Conservation (phyloP, 441 rosid genomes). For the Gossypium davidsonii region DNA sequence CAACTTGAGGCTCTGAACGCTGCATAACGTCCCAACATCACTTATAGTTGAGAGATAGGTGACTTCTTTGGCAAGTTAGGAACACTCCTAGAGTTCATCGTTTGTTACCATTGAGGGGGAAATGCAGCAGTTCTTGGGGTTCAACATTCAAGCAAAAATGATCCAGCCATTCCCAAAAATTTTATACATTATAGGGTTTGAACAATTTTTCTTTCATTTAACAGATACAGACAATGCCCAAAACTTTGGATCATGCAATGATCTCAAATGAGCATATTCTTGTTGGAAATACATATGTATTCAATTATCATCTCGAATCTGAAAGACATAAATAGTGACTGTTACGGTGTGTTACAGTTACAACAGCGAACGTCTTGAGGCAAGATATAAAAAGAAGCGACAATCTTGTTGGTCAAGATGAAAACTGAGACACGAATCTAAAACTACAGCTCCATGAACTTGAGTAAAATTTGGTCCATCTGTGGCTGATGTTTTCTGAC, state of each 20-base stretch:
- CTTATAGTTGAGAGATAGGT: neutral
- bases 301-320: neutral
- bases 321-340: neutral
- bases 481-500: slow-evolving; percentile 3
- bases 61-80: neutral
- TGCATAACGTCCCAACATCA: slow-evolving; percentile 17
- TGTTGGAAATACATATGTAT: neutral
- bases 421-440: neutral
- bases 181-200: neutral
- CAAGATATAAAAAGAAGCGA: neutral
- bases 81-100: neutral
- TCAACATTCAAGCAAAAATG: slow-evolving; percentile 3
- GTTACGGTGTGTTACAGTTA: neutral
- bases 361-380: neutral
- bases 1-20: slow-evolving; percentile 90
- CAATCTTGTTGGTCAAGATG: neutral
- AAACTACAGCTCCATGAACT: slow-evolving; percentile 48
- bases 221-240: neutral
- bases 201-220: neutral
- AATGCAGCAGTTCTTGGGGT: neutral
- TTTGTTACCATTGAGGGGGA: neutral
- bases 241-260: neutral
- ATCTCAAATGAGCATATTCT: neutral
- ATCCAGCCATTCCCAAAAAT: neutral
- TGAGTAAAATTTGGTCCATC: slow-evolving; percentile 19